Percentiles rank a stretch among this genome's conserved stretches.
Evolutionary conservation across 768 basidiomycete genomes (phyloP).

Genomic region (Pleurotus platypus): DNA sequence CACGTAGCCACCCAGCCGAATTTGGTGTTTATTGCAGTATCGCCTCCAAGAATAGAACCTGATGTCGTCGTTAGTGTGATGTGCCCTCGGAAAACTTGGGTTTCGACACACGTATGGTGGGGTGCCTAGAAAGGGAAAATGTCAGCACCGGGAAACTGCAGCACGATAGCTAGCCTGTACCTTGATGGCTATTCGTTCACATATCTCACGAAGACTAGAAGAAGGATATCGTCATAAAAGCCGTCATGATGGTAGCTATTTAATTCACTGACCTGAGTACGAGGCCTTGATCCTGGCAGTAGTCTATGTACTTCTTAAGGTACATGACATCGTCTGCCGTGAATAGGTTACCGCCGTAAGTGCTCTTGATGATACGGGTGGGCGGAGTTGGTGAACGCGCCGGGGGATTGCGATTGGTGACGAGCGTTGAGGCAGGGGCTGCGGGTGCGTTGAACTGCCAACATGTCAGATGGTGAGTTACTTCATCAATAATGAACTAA

Average conservation of each 20-base stretch:
- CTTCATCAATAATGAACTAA: background rate
- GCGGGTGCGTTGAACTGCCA: conserved; percentile 53
- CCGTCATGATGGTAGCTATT: background rate
- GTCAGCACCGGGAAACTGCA: background rate
- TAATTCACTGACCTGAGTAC: conserved; percentile 58
- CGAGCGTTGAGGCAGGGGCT: conserved; percentile 61
- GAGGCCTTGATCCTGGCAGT: conserved; percentile 83
- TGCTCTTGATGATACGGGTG: conserved; percentile 80
- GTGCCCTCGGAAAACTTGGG: background rate
- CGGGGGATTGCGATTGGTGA: conserved; percentile 62
- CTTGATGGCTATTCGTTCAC: conserved; percentile 83
- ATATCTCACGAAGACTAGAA: conserved; percentile 72
- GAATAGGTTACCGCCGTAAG: conserved; percentile 85
- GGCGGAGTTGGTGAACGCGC: conserved; percentile 85
- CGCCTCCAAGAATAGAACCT: conserved; percentile 91
- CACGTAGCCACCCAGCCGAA: conserved; percentile 79
- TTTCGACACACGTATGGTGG: conserved; percentile 71
- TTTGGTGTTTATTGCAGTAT: conserved; percentile 91
- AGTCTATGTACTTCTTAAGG: conserved; percentile 86
- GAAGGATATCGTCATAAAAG: conserved; percentile 2
- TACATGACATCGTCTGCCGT: conserved; percentile 82
- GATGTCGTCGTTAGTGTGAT: background rate
- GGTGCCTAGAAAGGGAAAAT: conserved; percentile 52
- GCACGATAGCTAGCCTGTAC: conserved; percentile 27
- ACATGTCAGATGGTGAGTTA: conserved; percentile 2